These are phyloP conservation scores for Asclepias syriaca DNA, from an alignment of 257 asterid genomes.

Conservation along the genomic window DNA sequence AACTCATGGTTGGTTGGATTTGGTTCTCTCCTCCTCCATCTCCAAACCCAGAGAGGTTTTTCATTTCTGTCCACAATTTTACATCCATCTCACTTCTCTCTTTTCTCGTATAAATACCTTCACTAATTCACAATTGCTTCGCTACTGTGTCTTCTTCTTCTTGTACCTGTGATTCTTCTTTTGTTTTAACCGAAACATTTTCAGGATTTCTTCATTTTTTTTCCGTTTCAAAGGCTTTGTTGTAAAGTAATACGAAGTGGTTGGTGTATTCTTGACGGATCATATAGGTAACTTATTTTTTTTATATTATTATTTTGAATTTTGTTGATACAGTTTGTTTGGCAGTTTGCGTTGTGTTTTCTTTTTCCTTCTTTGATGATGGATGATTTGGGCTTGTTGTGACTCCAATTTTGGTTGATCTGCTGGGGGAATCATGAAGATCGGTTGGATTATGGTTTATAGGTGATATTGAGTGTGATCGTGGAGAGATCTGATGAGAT, in stretches of 20 bases:
- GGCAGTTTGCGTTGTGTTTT: neutral
- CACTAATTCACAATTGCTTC: constrained; percentile 8
- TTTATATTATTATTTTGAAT: neutral
- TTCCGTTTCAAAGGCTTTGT: neutral
- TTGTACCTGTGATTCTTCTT: neutral
- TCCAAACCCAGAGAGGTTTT: constrained; percentile 18
- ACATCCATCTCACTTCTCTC: neutral
- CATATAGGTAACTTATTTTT: neutral
- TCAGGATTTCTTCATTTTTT: neutral
- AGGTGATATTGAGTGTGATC: constrained; percentile 20
- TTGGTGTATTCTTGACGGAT: constrained; percentile 7
- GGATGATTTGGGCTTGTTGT: neutral
- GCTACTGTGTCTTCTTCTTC: constrained; percentile 7
- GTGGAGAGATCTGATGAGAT: constrained; percentile 19
- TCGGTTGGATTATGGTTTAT: neutral
- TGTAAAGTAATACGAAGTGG: constrained; percentile 1
- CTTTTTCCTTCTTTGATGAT: neutral
- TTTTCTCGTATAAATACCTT: constrained; percentile 7
- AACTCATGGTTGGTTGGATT: constrained; percentile 25
- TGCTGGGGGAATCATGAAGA: neutral
- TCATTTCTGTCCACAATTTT: constrained; percentile 16
- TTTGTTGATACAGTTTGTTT: neutral
- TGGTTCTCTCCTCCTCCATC: constrained; percentile 11
- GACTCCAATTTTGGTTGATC: neutral
- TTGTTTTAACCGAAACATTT: neutral